Evolutionary conservation across 2,329 filamentous ascomycete genomes (phyloP), one percentile per base, ranked within the genome.

Genomic region (Apiospora phragmitis): DNA sequence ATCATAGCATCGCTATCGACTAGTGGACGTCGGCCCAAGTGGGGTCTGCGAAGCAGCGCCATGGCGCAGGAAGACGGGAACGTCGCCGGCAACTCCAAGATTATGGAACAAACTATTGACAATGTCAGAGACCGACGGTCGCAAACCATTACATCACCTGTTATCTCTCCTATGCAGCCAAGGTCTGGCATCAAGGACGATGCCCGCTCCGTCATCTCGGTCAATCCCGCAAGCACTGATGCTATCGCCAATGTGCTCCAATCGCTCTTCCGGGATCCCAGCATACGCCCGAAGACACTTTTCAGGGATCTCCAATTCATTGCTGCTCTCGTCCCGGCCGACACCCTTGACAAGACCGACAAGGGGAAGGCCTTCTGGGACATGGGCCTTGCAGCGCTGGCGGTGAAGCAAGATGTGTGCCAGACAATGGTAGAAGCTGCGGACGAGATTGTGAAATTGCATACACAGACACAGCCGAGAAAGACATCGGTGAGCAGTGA

Each of bases 301-400:
- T 96, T 95, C 82, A 91, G 93, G 7, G 93, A 95, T 77, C 80
- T 96, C 65, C 93, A 96, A 78, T 93, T 91, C 73, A 91, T 93
- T 72, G 89, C 90, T 0, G 86, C 90, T 0, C 91, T 92, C 76
- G 89, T 92, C 3, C 87, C 90, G 6, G 80, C 89, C 1, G 82
- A 85, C 0, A 82, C 90, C 1, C 81, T 93, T 9, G 90, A 92
- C 76, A 87, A 86, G 74, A 88, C 88, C 0, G 90, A 91, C 51
- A 85, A 85, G 2, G 90, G 88, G 68, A 96, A 94, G 75, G 94
- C 95, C 0, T 98, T 98, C 79, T 93, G 94, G 89, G 94, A 97
- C 76, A 92, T 94, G 35, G 94, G 93, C 0, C 87, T 97, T 7
- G 95, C 96, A 0, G 94, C 95, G 1, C 85, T 98, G n/a, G 90